These are phyloP conservation scores for Exophiala sp. DNA, from an alignment of 2,329 filamentous ascomycete species.

Conservation along the genomic window DNA sequence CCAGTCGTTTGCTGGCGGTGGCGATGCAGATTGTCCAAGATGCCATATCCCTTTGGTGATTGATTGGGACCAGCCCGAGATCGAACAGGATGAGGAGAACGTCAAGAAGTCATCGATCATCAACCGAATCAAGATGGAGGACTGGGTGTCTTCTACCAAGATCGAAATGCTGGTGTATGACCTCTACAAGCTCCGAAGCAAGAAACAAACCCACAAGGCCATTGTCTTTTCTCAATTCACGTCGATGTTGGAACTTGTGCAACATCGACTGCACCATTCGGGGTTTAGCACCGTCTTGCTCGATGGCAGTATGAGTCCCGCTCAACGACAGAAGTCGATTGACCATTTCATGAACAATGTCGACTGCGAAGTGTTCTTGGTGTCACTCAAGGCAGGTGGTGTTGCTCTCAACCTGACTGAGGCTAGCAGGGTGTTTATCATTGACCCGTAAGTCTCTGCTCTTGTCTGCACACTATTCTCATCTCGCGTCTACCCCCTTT, in stretches of 20 bases:
- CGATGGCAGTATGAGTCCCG: conserved; percentile 93
- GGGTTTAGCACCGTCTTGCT: conserved; percentile 98
- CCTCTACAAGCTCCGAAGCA: conserved; percentile 81
- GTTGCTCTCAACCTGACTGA: conserved; percentile 94
- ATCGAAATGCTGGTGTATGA: conserved; percentile 96
- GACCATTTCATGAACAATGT: conserved; percentile 95
- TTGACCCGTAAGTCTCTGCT: conserved; percentile 70
- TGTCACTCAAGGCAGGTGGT: conserved; percentile 91
- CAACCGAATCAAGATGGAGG: conserved; percentile 97
- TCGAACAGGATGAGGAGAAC: conserved; percentile 78
- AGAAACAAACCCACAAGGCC: conserved; percentile 90
- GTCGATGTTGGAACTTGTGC: conserved; percentile 92
- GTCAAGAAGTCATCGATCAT: conserved; percentile 97
- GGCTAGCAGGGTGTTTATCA: conserved; percentile 88
- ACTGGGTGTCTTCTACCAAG: conserved; percentile 97
- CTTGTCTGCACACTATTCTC: neutral
- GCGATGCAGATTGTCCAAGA: conserved; percentile 65
- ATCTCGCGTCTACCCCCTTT: neutral
- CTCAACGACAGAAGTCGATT: conserved; percentile 86
- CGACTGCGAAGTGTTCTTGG: conserved; percentile 90
- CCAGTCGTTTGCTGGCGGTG: conserved; percentile 59
- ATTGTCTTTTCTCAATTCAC: conserved; percentile 98
- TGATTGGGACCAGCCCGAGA: conserved; percentile 89
- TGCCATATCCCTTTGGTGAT: conserved; percentile 88
- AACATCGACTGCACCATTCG: conserved; percentile 93